These are phyloP conservation scores for Coccomyxa subellipsoidea DNA, from an alignment of 163 green algal genomes.

Conservation along the genomic window DNA sequence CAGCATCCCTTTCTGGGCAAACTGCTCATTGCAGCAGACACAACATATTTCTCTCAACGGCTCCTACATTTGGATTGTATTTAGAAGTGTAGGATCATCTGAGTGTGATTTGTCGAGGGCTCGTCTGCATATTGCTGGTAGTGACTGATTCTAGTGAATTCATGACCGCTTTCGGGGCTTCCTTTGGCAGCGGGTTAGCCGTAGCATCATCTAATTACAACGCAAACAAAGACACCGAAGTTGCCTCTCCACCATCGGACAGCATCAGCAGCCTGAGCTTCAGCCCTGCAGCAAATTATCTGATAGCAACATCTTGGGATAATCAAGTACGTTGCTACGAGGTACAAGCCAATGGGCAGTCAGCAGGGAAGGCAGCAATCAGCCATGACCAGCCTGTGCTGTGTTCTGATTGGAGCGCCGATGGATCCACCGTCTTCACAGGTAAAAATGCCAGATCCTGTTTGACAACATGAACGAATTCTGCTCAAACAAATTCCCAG, in stretches of 20 bases:
- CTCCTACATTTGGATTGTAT: too few species aligned
- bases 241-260: slow-evolving; percentile 57
- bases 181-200: background rate
- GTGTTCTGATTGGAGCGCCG: slow-evolving; percentile 77
- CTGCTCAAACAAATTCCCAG: too few species aligned
- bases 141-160: background rate
- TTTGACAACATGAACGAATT: too few species aligned
- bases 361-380: slow-evolving; percentile 78
- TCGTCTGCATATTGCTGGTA: too few species aligned
- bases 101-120: too few species aligned
- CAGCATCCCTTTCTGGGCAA: too few species aligned
- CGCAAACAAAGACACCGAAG: slow-evolving; percentile 85
- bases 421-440: slow-evolving; percentile 66
- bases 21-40: too few species aligned
- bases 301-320: slow-evolving; percentile 92
- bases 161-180: background rate
- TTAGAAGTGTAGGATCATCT: too few species aligned
- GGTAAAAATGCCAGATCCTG: slow-evolving; percentile 1
- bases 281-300: slow-evolving; percentile 80
- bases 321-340: slow-evolving; percentile 86
- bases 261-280: slow-evolving; percentile 84
- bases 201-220: slow-evolving; percentile 40
- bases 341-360: slow-evolving; percentile 66
- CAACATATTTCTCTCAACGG: too few species aligned
- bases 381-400: slow-evolving; percentile 81